phyloP scores from a whole-genome alignment of 176 grass and related monocot species.

The Bolboschoenus planiculmis region DNA sequence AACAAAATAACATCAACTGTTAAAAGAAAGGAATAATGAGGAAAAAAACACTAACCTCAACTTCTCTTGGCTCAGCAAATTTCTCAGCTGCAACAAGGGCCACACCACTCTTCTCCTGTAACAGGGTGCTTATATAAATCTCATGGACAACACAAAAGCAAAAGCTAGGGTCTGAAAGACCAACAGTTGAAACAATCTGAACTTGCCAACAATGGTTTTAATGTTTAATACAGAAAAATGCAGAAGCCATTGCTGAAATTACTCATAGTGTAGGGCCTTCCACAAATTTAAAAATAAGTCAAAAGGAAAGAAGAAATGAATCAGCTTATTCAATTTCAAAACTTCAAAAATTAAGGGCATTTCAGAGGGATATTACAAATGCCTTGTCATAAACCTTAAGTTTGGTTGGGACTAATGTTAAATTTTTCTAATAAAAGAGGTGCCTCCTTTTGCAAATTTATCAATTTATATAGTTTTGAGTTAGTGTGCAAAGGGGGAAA shows the following conservation, averaged over 20 bases:
- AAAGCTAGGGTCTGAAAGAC: slow-evolving; percentile 3
- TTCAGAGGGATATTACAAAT: not conserved
- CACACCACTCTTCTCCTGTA: slow-evolving; percentile 84
- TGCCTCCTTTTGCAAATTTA: not conserved
- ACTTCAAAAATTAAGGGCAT: not conserved
- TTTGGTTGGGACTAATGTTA: not conserved
- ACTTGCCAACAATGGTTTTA: not conserved
- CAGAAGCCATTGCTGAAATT: not conserved
- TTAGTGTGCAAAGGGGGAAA: no score
- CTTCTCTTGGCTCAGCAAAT: slow-evolving; percentile 70
- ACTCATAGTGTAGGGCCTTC: not conserved
- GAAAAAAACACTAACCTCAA: slow-evolving; percentile 47
- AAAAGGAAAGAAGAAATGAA: not conserved
- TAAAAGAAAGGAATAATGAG: not conserved
- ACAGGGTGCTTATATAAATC: not conserved
- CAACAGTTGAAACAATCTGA: not conserved
- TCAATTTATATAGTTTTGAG: not conserved
- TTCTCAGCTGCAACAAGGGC: slow-evolving; percentile 77
- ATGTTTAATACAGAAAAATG: not conserved
- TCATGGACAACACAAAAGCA: not conserved
- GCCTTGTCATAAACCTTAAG: not conserved
- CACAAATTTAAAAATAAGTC: not conserved
- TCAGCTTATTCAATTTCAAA: not conserved
- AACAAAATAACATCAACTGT: slow-evolving; percentile 20
- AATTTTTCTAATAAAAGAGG: not conserved